Conservation (phyloP, 805 yeast genomes). For the Wickerhamiella kurtzmanii region DNA sequence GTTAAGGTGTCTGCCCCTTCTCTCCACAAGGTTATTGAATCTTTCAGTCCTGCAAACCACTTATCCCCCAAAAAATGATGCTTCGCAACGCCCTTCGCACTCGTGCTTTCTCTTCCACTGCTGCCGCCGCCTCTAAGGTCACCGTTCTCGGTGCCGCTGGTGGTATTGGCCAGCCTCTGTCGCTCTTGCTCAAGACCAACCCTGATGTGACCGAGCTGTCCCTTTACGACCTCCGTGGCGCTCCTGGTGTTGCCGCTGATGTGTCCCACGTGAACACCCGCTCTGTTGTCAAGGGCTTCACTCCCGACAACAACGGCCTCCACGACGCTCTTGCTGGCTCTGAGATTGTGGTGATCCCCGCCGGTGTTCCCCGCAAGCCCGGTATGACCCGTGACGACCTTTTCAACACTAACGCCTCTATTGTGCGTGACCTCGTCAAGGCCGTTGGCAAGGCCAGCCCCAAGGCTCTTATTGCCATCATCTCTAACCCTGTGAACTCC, state of each 20-base stretch:
- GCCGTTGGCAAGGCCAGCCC: conserved; percentile 74
- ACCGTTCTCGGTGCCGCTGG: conserved; percentile 90
- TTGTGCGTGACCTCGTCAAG: conserved; percentile 83
- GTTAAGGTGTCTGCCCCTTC: no score
- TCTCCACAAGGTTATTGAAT: no score
- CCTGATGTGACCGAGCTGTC: conserved; percentile 76
- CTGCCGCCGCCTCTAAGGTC: conserved; percentile 39
- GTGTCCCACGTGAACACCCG: conserved; percentile 87
- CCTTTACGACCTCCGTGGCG: conserved; percentile 78
- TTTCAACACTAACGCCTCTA: conserved; percentile 91
- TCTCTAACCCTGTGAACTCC: conserved; percentile 94
- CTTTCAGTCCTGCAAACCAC: not conserved
- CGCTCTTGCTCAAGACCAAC: conserved; percentile 73
- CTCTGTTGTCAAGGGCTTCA: conserved; percentile 76
- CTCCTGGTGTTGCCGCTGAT: conserved; percentile 96
- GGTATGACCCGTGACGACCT: conserved; percentile 98
- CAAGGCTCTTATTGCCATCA: conserved; percentile 66
- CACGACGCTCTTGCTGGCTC: conserved; percentile 59
- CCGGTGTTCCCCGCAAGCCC: conserved; percentile 97
- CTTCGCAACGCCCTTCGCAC: conserved; percentile 10
- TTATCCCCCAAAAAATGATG: conserved; percentile 8
- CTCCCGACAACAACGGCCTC: conserved; percentile 63
- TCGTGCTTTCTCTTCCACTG: conserved; percentile 21
- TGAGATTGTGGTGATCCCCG: conserved; percentile 80
- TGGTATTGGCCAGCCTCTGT: conserved; percentile 90